A percentile compares a stretch with the other conserved stretches of the same genome.
Evolutionary conservation across 2,329 filamentous ascomycete species (phyloP).

Genomic region (Penicillium sp.): DNA sequence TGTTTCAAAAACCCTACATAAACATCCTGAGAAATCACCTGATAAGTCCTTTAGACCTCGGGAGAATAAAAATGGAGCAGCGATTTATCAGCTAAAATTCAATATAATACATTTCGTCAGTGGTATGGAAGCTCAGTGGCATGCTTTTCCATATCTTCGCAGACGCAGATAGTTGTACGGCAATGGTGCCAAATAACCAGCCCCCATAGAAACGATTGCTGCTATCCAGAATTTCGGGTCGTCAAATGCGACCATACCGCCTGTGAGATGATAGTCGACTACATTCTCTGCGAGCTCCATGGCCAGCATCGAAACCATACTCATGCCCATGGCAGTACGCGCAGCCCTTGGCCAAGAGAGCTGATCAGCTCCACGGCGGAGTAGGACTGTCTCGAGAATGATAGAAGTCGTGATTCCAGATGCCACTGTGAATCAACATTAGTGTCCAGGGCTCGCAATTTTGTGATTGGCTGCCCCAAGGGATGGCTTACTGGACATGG

Average conservation of each 20-base stretch:
- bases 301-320: conserved; percentile 60
- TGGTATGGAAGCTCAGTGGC: conserved; percentile 11
- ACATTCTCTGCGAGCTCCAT: conserved; percentile 60
- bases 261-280: conserved; percentile 59
- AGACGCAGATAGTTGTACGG: conserved; percentile 58
- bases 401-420: conserved; percentile 56
- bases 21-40: no score
- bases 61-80: no score
- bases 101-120: background rate
- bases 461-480: background rate
- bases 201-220: conserved; percentile 37
- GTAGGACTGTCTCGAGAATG: conserved; percentile 55
- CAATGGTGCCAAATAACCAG: conserved; percentile 48
- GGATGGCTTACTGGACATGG: conserved; percentile 49
- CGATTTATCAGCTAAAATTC: background rate
- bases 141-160: conserved; percentile 50
- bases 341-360: conserved; percentile 51
- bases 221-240: conserved; percentile 56
- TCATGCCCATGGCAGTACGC: conserved; percentile 60
- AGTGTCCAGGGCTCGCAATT: background rate
- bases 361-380: conserved; percentile 51
- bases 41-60: no score
- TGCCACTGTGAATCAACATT: conserved; percentile 45
- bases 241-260: conserved; percentile 51
- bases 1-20: no score